These are phyloP conservation scores for Heliosperma pusillum DNA, from an alignment of 148 eudicot species.

Conservation along the genomic window DNA sequence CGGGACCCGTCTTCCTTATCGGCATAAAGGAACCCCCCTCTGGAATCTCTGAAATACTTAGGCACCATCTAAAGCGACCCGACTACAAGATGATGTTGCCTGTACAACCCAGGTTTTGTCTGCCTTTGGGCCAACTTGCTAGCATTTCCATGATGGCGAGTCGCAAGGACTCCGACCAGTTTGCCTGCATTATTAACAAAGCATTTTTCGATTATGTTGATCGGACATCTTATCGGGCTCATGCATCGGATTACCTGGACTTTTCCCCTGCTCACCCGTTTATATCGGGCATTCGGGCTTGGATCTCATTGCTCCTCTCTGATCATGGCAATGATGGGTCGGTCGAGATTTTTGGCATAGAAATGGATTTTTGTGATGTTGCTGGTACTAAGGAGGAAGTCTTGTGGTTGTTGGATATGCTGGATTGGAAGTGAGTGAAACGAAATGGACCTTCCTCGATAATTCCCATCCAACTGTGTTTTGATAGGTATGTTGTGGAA, in stretches of 20 bases:
- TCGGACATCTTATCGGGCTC: conserved; percentile 68
- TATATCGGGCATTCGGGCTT: conserved; percentile 75
- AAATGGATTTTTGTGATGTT: conserved; percentile 87
- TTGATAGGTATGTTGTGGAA: neutral
- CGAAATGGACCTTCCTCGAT: neutral
- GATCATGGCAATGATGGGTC: conserved; percentile 57
- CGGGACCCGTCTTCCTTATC: conserved; percentile 56
- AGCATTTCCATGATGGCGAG: conserved; percentile 72
- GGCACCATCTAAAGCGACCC: conserved; percentile 48
- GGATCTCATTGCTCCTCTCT: conserved; percentile 77
- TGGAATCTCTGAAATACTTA: conserved; percentile 58
- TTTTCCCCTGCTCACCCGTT: conserved; percentile 75
- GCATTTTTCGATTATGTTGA: conserved; percentile 74
- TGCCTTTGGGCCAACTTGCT: conserved; percentile 50
- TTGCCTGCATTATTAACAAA: conserved; percentile 60
- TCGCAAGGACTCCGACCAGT: conserved; percentile 61
- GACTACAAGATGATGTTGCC: conserved; percentile 82
- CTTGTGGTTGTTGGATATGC: conserved; percentile 85
- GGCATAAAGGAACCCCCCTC: conserved; percentile 49
- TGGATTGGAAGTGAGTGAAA: conserved; percentile 77
- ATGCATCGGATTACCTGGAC: conserved; percentile 81
- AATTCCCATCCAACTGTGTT: neutral
- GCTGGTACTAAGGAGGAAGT: conserved; percentile 72
- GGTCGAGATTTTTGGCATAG: conserved; percentile 73
- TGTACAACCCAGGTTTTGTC: conserved; percentile 50